These are phyloP conservation scores for Penicillium maclennaniae DNA, from an alignment of 495 filamentous ascomycete species.

Conservation along the genomic window DNA sequence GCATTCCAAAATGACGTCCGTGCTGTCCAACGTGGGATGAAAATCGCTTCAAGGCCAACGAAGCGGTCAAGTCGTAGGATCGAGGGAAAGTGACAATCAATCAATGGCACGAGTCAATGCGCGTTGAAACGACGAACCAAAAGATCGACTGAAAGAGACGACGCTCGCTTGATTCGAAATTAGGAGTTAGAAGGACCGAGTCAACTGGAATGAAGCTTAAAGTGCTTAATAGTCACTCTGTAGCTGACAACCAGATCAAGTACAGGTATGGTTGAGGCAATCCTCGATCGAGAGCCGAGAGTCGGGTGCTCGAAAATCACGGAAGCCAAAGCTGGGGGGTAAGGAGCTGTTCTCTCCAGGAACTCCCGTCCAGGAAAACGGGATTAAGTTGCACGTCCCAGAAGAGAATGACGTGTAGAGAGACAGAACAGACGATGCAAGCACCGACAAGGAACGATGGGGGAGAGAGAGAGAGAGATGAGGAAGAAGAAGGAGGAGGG, in stretches of 20 bases:
- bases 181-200: constrained; percentile 37
- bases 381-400: constrained; percentile 24
- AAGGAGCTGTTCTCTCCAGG: constrained; percentile 6
- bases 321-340: constrained; percentile 10
- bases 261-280: constrained; percentile 3
- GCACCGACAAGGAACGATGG: constrained; percentile 40
- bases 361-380: constrained; percentile 2
- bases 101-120: constrained; percentile 19
- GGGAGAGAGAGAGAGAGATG: constrained; percentile 22
- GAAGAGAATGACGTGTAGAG: constrained; percentile 40
- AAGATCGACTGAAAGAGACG: constrained; percentile 29
- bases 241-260: constrained; percentile 8
- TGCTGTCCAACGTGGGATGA: constrained; percentile 23
- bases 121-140: constrained; percentile 11
- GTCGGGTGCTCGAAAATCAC: not conserved
- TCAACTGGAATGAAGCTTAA: constrained; percentile 29
- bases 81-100: constrained; percentile 4
- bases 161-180: constrained; percentile 27
- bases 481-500: constrained; percentile 15
- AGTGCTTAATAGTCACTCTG: constrained; percentile 13
- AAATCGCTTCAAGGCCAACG: constrained; percentile 15
- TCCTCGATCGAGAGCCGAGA: constrained; percentile 8
- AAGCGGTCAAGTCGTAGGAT: constrained; percentile 13
- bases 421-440: constrained; percentile 27
- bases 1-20: constrained; percentile 33